These are phyloP conservation scores for Daldinia vernicosa DNA, from an alignment of 495 filamentous ascomycete genomes.

Conservation along the genomic window DNA sequence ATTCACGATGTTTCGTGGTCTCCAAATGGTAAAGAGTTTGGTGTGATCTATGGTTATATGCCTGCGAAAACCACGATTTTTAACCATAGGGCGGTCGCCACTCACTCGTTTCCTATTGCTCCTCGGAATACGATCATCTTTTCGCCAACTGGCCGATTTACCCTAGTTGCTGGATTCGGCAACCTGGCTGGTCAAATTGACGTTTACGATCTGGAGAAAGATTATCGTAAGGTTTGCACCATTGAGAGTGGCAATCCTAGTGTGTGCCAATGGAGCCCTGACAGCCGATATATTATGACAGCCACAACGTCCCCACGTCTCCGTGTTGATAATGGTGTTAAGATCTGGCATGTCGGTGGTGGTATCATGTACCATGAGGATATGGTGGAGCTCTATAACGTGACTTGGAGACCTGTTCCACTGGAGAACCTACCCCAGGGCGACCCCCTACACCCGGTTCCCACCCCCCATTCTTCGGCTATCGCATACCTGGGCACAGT, in stretches of 20 bases:
- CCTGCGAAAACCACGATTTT: slow-evolving; percentile 97
- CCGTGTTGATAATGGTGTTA: slow-evolving; percentile 94
- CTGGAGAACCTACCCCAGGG: slow-evolving; percentile 65
- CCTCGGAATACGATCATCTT: slow-evolving; percentile 96
- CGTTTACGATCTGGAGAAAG: slow-evolving; percentile 92
- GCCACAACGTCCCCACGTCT: slow-evolving; percentile 94
- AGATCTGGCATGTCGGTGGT: slow-evolving; percentile 93
- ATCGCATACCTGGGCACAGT: slow-evolving; percentile 81
- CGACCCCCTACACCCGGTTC: slow-evolving; percentile 81
- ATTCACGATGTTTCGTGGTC: slow-evolving; percentile 99
- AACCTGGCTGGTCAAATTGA: slow-evolving; percentile 98
- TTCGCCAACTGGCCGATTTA: slow-evolving; percentile 91
- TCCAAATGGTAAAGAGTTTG: slow-evolving; percentile 94
- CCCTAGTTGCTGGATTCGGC: slow-evolving; percentile 94
- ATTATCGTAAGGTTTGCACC: slow-evolving; percentile 88
- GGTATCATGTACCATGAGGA: slow-evolving; percentile 94
- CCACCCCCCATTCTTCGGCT: slow-evolving; percentile 84
- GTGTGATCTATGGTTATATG: slow-evolving; percentile 97
- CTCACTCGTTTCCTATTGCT: slow-evolving; percentile 81
- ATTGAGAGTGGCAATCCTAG: slow-evolving; percentile 96
- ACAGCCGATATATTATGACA: slow-evolving; percentile 93
- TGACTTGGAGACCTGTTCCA: slow-evolving; percentile 84
- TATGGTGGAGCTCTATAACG: slow-evolving; percentile 91
- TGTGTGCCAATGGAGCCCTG: slow-evolving; percentile 95
- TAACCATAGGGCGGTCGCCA: slow-evolving; percentile 81